Evolutionary conservation across 345 rosid species (phyloP).

Genomic region (Turnera subulata): DNA sequence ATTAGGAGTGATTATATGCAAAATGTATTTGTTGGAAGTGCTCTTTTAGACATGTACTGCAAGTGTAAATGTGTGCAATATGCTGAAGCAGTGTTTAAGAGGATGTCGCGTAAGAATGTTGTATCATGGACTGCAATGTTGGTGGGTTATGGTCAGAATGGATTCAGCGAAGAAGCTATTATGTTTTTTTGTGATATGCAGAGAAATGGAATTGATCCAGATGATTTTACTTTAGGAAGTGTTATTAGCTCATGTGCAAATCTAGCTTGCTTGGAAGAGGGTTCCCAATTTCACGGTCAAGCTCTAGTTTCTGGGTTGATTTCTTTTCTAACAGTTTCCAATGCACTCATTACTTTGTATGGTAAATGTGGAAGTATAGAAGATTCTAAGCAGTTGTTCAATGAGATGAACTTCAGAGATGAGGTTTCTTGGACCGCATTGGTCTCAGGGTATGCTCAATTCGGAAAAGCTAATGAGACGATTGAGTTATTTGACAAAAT

Average conservation of each 20-base stretch:
- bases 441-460: slow-evolving; percentile 80
- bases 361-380: slow-evolving; percentile 85
- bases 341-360: slow-evolving; percentile 78
- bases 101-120: slow-evolving; percentile 66
- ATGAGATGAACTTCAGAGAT: slow-evolving; percentile 69
- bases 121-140: slow-evolving; percentile 95
- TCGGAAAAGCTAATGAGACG: slow-evolving; percentile 73
- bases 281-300: slow-evolving; percentile 78
- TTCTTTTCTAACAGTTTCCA: slow-evolving; percentile 64
- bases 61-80: slow-evolving; percentile 55
- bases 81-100: slow-evolving; percentile 62
- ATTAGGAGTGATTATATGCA: slow-evolving; percentile 51
- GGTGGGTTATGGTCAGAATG: slow-evolving; percentile 87
- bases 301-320: slow-evolving; percentile 59
- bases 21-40: slow-evolving; percentile 76
- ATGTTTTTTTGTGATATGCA: slow-evolving; percentile 61
- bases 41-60: slow-evolving; percentile 94
- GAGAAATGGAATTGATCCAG: slow-evolving; percentile 70
- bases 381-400: slow-evolving; percentile 54
- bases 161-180: slow-evolving; percentile 74
- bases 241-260: slow-evolving; percentile 91
- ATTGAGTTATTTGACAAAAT: slow-evolving; percentile 71
- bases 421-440: slow-evolving; percentile 94
- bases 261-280: slow-evolving; percentile 83
- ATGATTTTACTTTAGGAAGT: slow-evolving; percentile 79